phyloP scores from a whole-genome alignment of 1,284 basidiomycete species.

The Cutaneotrichosporon dermatis region DNA sequence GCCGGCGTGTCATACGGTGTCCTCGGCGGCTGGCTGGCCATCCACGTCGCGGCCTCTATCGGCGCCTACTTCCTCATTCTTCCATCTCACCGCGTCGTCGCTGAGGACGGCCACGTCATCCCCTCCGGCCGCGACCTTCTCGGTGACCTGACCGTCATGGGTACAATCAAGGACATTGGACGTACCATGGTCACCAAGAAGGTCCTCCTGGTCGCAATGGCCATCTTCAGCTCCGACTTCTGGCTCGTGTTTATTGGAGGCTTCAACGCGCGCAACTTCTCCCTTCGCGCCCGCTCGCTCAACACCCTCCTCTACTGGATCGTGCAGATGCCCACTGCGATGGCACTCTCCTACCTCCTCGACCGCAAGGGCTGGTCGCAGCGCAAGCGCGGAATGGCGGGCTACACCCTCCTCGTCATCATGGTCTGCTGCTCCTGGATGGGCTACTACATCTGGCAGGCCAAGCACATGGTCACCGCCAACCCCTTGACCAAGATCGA shows the following conservation, averaged over 20 bases:
- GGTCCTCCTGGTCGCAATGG: background rate
- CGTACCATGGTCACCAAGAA: background rate
- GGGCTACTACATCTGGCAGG: slow-evolving; percentile 6
- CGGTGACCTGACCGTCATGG: background rate
- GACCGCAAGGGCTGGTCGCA: slow-evolving; percentile 2
- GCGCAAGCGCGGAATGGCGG: background rate
- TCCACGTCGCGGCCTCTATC: background rate
- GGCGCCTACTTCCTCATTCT: slow-evolving; percentile 3
- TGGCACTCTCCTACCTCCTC: background rate
- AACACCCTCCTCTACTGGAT: slow-evolving; percentile 4
- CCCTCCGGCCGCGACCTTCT: background rate
- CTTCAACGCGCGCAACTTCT: slow-evolving; percentile 5
- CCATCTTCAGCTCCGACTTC: slow-evolving; percentile 4
- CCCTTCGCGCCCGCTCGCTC: slow-evolving; percentile 3
- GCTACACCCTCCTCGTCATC: background rate
- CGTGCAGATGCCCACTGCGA: slow-evolving; percentile 2
- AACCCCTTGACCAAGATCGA: background rate
- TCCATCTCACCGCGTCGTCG: background rate
- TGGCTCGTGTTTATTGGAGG: slow-evolving; percentile 3
- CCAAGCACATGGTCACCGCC: background rate
- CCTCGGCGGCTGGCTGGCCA: slow-evolving; percentile 3
- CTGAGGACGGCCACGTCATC: background rate
- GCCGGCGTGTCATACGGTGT: slow-evolving; percentile 1
- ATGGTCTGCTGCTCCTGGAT: slow-evolving; percentile 2
- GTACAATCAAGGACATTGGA: background rate